These are phyloP conservation scores for Citrus mangshanensis DNA, from an alignment of 345 rosid species.

Conservation along the genomic window DNA sequence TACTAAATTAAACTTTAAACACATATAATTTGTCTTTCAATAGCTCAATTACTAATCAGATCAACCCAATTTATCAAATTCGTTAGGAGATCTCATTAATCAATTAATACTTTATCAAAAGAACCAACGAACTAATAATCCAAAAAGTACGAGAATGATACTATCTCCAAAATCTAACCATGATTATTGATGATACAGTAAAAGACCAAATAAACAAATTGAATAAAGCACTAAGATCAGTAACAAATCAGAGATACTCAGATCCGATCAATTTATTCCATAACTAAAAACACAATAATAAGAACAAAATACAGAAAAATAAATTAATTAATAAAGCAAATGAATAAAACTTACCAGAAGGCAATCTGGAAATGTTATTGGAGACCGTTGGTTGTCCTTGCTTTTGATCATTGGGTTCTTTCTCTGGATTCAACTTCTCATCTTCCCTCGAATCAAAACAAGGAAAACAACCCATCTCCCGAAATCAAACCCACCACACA, in stretches of 20 bases:
- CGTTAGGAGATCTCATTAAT: slow-evolving; percentile 31
- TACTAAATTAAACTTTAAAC: not conserved
- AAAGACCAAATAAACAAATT: not conserved
- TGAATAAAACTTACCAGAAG: slow-evolving; percentile 58
- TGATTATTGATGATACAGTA: slow-evolving; percentile 3
- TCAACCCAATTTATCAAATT: slow-evolving; percentile 27
- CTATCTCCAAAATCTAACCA: slow-evolving; percentile 1
- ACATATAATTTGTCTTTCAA: not conserved
- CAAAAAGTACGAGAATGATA: not conserved
- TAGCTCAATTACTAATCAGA: slow-evolving; percentile 30
- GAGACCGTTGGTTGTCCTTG: slow-evolving; percentile 48
- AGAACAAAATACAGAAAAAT: not conserved
- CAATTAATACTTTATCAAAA: not conserved
- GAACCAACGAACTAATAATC: slow-evolving; percentile 9
- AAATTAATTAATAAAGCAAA: not conserved
- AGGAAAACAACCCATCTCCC: slow-evolving; percentile 87
- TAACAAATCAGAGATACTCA: slow-evolving; percentile 16
- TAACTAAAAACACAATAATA: not conserved
- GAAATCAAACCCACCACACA: slow-evolving; percentile 17
- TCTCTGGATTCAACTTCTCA: slow-evolving; percentile 64
- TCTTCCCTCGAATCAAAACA: slow-evolving; percentile 90
- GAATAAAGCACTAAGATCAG: slow-evolving; percentile 3
- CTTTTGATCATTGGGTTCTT: slow-evolving; percentile 51
- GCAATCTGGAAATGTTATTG: slow-evolving; percentile 56
- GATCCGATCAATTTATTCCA: slow-evolving; percentile 44